Percentiles rank a stretch among this genome's conserved stretches.
Conservation (phyloP, 495 filamentous ascomycete species). For the Bacidia gigantensis region DNA sequence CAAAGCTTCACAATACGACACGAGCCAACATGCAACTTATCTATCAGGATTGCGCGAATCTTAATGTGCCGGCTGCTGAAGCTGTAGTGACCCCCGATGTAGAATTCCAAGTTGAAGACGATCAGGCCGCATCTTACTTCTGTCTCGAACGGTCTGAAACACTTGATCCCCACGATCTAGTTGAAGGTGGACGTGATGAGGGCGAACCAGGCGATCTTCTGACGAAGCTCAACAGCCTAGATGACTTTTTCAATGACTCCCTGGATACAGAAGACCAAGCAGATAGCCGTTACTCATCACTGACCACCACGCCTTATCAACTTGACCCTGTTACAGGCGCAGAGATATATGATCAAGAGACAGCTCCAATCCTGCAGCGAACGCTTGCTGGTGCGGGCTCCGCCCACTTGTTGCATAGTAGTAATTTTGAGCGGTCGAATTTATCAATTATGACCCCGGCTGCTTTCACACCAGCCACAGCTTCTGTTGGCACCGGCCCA, state of each 20-base stretch:
- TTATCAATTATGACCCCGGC: slow-evolving; percentile 49
- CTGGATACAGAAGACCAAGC: slow-evolving; percentile 30
- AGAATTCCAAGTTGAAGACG: slow-evolving; percentile 85
- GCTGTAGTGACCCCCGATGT: slow-evolving; percentile 69
- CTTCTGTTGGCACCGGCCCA: slow-evolving; percentile 10
- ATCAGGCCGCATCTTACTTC: slow-evolving; percentile 65
- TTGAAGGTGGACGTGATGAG: slow-evolving; percentile 39
- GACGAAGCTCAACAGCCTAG: slow-evolving; percentile 79
- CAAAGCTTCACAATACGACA: slow-evolving; percentile 70
- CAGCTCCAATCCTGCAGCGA: slow-evolving; percentile 77
- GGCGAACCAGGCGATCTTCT: slow-evolving; percentile 74
- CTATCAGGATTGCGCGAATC: slow-evolving; percentile 72
- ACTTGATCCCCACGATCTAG: slow-evolving; percentile 80
- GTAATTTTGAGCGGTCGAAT: slow-evolving; percentile 42
- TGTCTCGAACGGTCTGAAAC: slow-evolving; percentile 64
- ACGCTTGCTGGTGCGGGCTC: slow-evolving; percentile 59
- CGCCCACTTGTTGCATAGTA: slow-evolving; percentile 64
- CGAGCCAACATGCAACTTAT: slow-evolving; percentile 89
- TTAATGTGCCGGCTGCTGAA: slow-evolving; percentile 41
- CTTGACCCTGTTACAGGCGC: slow-evolving; percentile 60
- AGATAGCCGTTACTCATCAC: slow-evolving; percentile 45
- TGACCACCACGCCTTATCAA: slow-evolving; percentile 45
- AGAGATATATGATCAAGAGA: slow-evolving; percentile 86
- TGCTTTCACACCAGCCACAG: slow-evolving; percentile 32
- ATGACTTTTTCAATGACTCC: slow-evolving; percentile 82